Evolutionary conservation across 2,329 filamentous ascomycete genomes (phyloP).

Genomic region (Colletotrichum theobromicola): DNA sequence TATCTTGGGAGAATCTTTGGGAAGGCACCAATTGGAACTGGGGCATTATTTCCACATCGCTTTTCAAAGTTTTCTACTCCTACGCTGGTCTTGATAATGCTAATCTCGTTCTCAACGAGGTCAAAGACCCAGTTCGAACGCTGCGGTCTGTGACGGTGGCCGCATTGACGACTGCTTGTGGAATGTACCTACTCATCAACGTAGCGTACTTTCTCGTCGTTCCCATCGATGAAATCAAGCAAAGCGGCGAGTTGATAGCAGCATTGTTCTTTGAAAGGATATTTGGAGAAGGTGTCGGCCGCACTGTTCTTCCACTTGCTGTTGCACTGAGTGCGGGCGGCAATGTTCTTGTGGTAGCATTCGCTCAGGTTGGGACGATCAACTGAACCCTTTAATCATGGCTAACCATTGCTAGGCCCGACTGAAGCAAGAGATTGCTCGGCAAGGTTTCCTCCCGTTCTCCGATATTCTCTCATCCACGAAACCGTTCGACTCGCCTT

Average conservation of each 20-base stretch:
- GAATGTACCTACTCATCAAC: constrained; percentile 72
- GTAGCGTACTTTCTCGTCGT: constrained; percentile 68
- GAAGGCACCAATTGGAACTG: constrained; percentile 72
- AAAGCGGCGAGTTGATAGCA: constrained; percentile 70
- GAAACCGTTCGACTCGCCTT: constrained; percentile 68
- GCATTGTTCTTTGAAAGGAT: constrained; percentile 70
- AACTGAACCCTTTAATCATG: background rate
- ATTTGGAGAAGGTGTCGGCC: constrained; percentile 65
- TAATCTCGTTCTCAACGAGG: constrained; percentile 75
- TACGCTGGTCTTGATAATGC: constrained; percentile 71
- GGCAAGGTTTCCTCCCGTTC: constrained; percentile 73
- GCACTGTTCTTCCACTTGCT: constrained; percentile 63
- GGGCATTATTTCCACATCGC: constrained; percentile 68
- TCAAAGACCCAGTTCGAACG: constrained; percentile 70
- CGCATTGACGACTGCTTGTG: constrained; percentile 65
- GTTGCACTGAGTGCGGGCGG: constrained; percentile 72
- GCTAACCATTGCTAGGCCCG: constrained; percentile 54
- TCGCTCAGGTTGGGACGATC: constrained; percentile 57
- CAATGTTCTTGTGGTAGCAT: constrained; percentile 77
- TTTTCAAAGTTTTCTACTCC: constrained; percentile 74
- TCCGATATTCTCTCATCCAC: constrained; percentile 66
- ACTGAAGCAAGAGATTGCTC: constrained; percentile 74
- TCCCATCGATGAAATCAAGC: constrained; percentile 69
- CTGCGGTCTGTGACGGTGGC: constrained; percentile 65
- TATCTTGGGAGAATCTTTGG: constrained; percentile 62